These are phyloP conservation scores for Penicillium simplicissimum DNA, from an alignment of 495 filamentous ascomycete genomes.

Conservation along the genomic window DNA sequence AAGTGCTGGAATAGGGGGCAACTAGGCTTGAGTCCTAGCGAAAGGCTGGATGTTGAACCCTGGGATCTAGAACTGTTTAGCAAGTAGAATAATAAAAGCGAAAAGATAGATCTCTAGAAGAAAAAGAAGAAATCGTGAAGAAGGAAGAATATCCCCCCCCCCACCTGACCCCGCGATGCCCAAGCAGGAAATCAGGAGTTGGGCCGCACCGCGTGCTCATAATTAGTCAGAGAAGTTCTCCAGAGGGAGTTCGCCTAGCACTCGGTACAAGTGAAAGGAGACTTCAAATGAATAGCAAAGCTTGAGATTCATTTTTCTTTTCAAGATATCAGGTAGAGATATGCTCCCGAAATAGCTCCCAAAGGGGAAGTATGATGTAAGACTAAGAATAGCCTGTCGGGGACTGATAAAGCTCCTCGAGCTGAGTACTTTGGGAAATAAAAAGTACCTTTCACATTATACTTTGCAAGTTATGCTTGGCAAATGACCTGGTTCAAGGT, in stretches of 20 bases:
- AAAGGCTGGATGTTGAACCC: background rate
- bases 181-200: slow-evolving; percentile 8
- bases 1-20: background rate
- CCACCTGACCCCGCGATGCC: slow-evolving; percentile 14
- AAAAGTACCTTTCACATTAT: background rate
- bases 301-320: background rate
- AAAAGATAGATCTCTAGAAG: background rate
- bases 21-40: background rate
- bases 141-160: slow-evolving; percentile 1
- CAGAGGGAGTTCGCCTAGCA: too few species aligned
- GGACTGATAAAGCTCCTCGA: background rate
- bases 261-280: background rate
- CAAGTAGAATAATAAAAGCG: background rate
- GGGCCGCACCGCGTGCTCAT: slow-evolving; percentile 11
- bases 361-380: background rate
- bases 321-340: background rate
- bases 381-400: background rate
- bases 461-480: background rate
- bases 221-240: background rate
- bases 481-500: too few species aligned
- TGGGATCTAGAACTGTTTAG: background rate
- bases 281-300: background rate
- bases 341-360: background rate
- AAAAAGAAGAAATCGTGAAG: background rate
- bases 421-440: background rate